Evolutionary conservation across 1,284 basidiomycete genomes (phyloP).

Genomic region (Tilletiaria anomala): DNA sequence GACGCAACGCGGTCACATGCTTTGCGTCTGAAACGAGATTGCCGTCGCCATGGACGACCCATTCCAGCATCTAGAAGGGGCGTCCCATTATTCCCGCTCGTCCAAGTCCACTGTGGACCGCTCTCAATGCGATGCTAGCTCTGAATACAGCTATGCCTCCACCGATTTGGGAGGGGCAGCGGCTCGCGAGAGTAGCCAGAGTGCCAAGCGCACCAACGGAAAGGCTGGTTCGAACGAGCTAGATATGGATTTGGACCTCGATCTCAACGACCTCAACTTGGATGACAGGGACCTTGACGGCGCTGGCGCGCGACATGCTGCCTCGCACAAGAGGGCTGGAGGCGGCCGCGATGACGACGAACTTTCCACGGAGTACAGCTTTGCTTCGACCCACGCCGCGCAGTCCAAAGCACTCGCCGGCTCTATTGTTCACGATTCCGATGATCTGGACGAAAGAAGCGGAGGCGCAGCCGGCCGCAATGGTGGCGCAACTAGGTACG

Average conservation of each 20-base stretch:
- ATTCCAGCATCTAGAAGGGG: constrained; percentile 30
- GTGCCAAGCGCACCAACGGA: neutral
- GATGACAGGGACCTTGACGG: constrained; percentile 8
- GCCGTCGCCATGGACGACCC: constrained; percentile 10
- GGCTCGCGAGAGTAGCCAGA: neutral
- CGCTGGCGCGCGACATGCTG: constrained; percentile 4
- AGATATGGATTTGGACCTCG: constrained; percentile 20
- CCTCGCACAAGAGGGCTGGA: constrained; percentile 4
- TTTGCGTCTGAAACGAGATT: too few species aligned
- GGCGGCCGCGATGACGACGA: neutral
- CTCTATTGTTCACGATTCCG: too few species aligned
- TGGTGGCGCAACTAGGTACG: too few species aligned
- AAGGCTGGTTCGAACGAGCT: constrained; percentile 1
- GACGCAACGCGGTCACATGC: too few species aligned
- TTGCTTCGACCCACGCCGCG: constrained; percentile 6
- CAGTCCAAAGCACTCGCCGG: constrained; percentile 36
- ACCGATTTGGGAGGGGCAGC: neutral
- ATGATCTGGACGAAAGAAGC: constrained; percentile 49
- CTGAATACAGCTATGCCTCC: constrained; percentile 17
- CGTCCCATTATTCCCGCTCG: constrained; percentile 6
- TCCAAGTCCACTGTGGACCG: neutral
- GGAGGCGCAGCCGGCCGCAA: too few species aligned
- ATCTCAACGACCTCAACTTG: constrained; percentile 22
- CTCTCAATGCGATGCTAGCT: constrained; percentile 5
- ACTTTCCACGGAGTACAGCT: neutral